Conservation (phyloP, 495 filamentous ascomycete genomes). For the Rhypophila decipiens region DNA sequence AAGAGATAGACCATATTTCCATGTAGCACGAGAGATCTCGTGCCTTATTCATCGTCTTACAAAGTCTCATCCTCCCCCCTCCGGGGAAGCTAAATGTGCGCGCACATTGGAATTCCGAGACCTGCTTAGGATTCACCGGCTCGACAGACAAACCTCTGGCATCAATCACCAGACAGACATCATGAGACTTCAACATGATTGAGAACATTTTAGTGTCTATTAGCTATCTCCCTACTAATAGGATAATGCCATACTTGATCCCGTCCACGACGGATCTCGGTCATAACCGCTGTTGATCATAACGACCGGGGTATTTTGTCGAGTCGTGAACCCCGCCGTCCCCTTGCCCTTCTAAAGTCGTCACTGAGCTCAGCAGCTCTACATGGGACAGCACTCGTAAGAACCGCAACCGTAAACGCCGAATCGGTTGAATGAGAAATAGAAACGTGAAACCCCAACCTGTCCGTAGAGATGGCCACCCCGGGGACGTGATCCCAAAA, state of each 20-base stretch:
- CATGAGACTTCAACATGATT: no score
- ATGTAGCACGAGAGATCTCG: no score
- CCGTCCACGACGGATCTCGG: constrained; percentile 9
- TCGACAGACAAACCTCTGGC: no score
- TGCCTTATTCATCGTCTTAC: no score
- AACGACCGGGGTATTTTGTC: constrained; percentile 18
- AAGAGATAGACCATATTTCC: no score
- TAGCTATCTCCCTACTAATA: constrained; percentile 22
- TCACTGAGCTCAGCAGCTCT: constrained; percentile 1
- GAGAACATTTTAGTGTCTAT: constrained; percentile 22
- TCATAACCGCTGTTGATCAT: constrained; percentile 10
- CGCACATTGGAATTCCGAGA: no score
- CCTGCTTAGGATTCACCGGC: no score
- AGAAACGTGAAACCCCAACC: constrained; percentile 9
- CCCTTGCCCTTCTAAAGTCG: constrained; percentile 8
- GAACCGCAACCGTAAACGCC: constrained; percentile 25
- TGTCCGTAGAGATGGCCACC: constrained; percentile 15
- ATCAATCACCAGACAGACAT: not conserved
- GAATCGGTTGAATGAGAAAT: constrained; percentile 14
- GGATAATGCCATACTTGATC: constrained; percentile 13
- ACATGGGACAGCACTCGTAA: constrained; percentile 14
- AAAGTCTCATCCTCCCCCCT: no score
- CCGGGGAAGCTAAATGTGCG: no score
- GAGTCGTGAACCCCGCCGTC: constrained; percentile 3
- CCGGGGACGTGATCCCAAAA: constrained; percentile 16